Base-by-base conservation (phyloP, 495 filamentous ascomycete species). In the Aspergillus ostianus region DNA sequence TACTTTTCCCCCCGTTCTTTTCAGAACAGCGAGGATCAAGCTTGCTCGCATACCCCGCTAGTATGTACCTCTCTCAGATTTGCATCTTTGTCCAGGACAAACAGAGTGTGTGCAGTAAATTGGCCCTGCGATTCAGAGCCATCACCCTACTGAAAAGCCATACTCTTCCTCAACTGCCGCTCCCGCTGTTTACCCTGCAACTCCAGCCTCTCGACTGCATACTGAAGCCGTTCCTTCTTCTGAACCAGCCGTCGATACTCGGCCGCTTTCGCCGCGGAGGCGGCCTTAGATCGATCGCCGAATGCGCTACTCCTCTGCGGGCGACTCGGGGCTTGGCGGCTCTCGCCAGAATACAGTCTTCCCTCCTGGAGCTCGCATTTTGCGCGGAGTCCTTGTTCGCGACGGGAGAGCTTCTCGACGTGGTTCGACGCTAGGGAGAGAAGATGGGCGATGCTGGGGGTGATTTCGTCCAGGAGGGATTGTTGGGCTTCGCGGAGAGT, bases 91-190 rank as follows among this genome's bases (percentile, higher is more conserved):
- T 41, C 36, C 36, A 41, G 1, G 36, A 41, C 36, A 41, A 10
- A 41, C 10, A 41, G 36, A 41, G 13, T 59, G 55, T 59, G 55
- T 47, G 41, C 19, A 59, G 29, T 56, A 57, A 44, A 6, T 44
- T 23, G 5, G 46, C 17, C 23, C 8, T 26, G 51, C 18, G 15
- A 51, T 20, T 19, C 54, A 19, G 26, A 46, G 53, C 5, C 41
- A 29, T 19, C 20, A 13, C 13, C 41, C 73, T 67, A 79, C 62
- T 76, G 66, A 45, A 78, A 75, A 53, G 79, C 87, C 85, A 92
- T 87, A 69, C 89, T 92, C 87, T 88, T 91, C 73, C 90, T 82
- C 76, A 93, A 70, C 70, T 92, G 88, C 62, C 90, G 80, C 75
- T 92, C 83, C 70, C 81, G 73, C 76, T 90, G 83, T 53, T 69